phyloP scores from a whole-genome alignment of 805 yeast genomes.

The Monosporozyma servazzii region DNA sequence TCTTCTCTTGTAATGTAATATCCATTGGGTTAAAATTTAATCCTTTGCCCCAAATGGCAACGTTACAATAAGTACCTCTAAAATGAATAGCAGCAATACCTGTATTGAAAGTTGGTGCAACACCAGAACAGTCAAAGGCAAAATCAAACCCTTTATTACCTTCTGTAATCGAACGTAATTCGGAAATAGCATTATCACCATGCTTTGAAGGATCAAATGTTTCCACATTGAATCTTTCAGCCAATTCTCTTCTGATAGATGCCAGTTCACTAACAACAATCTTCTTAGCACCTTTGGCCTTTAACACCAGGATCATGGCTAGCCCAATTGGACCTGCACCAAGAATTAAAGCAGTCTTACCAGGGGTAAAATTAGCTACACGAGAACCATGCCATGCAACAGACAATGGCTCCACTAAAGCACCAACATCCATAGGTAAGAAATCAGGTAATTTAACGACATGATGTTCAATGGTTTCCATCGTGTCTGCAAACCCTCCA shows the following conservation, averaged over 20 bases:
- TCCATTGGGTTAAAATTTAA: conserved; percentile 46
- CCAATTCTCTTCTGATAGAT: conserved; percentile 39
- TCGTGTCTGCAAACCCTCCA: conserved; percentile 47
- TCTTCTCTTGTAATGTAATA: conserved; percentile 45
- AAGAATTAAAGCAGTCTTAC: conserved; percentile 40
- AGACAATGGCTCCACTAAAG: conserved; percentile 48
- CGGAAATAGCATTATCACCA: conserved; percentile 30
- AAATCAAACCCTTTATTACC: conserved; percentile 40
- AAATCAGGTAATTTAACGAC: conserved; percentile 34
- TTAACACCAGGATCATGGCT: conserved; percentile 46
- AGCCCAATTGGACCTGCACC: conserved; percentile 61
- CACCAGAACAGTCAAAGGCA: conserved; percentile 48
- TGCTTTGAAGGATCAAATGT: conserved; percentile 40
- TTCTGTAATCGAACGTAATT: conserved; percentile 34
- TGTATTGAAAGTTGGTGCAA: conserved; percentile 41
- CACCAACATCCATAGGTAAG: conserved; percentile 45
- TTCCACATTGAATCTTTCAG: conserved; percentile 38
- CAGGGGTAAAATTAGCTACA: conserved; percentile 36
- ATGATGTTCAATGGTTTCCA: conserved; percentile 35
- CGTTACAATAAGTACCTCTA: conserved; percentile 51
- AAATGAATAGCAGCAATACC: conserved; percentile 42
- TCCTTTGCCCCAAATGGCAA: conserved; percentile 56
- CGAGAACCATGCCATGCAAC: conserved; percentile 51
- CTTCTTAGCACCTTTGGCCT: conserved; percentile 40
- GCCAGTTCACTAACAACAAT: conserved; percentile 48